These are phyloP conservation scores for Chrysopogon serrulatus DNA, from an alignment of 176 grass and related monocot species.

Conservation along the genomic window DNA sequence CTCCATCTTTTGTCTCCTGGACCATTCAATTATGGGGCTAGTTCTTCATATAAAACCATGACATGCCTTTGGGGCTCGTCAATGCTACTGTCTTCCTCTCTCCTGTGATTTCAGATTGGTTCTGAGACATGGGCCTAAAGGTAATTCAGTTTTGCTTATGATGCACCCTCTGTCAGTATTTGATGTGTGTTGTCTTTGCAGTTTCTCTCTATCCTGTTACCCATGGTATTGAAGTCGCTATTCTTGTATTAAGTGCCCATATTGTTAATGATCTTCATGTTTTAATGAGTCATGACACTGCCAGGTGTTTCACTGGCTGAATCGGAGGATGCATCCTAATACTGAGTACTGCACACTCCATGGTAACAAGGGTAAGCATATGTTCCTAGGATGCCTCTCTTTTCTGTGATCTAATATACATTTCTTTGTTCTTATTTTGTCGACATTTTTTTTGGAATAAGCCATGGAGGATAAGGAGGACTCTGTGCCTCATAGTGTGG, in stretches of 20 bases:
- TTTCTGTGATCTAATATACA: constrained; percentile 7
- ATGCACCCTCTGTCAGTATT: constrained; percentile 14
- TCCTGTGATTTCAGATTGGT: constrained; percentile 40
- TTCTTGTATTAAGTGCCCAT: constrained; percentile 23
- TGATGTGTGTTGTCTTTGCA: constrained; percentile 26
- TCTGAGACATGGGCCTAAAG: constrained; percentile 72
- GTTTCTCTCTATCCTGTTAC: constrained; percentile 21
- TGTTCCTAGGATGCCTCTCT: constrained; percentile 9
- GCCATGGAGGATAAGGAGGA: constrained; percentile 49
- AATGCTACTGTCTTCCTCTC: constrained; percentile 41
- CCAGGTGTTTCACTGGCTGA: constrained; percentile 83
- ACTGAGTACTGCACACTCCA: constrained; percentile 54
- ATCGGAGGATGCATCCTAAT: constrained; percentile 60
- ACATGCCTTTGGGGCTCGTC: constrained; percentile 24
- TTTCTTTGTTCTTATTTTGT: constrained; percentile 28
- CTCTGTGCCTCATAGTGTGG: constrained; percentile 16
- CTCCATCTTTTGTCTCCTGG: constrained; percentile 62
- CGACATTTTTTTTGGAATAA: neutral
- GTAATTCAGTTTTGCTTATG: constrained; percentile 40
- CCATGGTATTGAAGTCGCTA: constrained; percentile 8
- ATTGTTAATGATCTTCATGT: constrained; percentile 26
- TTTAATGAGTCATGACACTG: constrained; percentile 37
- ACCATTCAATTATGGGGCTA: constrained; percentile 55
- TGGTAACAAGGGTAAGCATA: constrained; percentile 47
- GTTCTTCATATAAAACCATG: constrained; percentile 56